phyloP scores from a whole-genome alignment of 2,329 filamentous ascomycete species.

The Diaporthe velutina region DNA sequence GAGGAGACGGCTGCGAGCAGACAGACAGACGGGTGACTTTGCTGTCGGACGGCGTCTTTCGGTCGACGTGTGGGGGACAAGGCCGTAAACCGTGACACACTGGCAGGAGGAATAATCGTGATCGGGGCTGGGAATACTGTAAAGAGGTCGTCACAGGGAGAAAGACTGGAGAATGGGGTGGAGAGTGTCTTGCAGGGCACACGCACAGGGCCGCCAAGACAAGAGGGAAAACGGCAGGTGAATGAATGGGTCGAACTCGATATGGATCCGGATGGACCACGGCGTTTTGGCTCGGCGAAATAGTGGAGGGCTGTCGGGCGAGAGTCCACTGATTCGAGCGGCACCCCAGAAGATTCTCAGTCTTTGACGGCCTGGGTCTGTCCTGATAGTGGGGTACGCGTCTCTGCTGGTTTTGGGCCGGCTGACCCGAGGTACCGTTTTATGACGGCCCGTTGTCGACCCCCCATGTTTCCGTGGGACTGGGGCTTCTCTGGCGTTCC shows the following conservation, averaged over 20 bases:
- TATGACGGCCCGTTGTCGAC: constrained; percentile 34
- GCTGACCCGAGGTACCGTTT: constrained; percentile 3
- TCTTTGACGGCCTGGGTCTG: background rate
- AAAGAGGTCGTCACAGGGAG: constrained; percentile 34
- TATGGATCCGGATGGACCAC: constrained; percentile 57
- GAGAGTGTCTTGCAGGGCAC: constrained; percentile 27
- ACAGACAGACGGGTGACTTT: background rate
- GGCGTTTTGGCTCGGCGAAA: constrained; percentile 70
- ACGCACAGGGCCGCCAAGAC: constrained; percentile 30
- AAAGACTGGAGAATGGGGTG: constrained; percentile 42
- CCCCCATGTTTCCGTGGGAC: constrained; percentile 5
- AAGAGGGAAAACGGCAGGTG: constrained; percentile 38
- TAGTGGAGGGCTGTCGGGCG: constrained; percentile 61
- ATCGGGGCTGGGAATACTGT: constrained; percentile 12
- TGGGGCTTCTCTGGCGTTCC: constrained; percentile 22
- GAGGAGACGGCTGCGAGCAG: background rate
- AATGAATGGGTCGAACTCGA: constrained; percentile 38
- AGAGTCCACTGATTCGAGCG: constrained; percentile 42
- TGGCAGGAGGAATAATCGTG: constrained; percentile 17
- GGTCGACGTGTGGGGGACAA: no score
- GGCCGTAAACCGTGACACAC: background rate
- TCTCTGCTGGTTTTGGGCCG: no score
- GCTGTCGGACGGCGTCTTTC: background rate
- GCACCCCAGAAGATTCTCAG: constrained; percentile 25
- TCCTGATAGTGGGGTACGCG: constrained; percentile 23